Percentiles rank a stretch among this genome's conserved stretches.
These are phyloP conservation scores for Magnaporthiopsis poae DNA, from an alignment of 2,329 filamentous ascomycete genomes.

Conservation along the genomic window DNA sequence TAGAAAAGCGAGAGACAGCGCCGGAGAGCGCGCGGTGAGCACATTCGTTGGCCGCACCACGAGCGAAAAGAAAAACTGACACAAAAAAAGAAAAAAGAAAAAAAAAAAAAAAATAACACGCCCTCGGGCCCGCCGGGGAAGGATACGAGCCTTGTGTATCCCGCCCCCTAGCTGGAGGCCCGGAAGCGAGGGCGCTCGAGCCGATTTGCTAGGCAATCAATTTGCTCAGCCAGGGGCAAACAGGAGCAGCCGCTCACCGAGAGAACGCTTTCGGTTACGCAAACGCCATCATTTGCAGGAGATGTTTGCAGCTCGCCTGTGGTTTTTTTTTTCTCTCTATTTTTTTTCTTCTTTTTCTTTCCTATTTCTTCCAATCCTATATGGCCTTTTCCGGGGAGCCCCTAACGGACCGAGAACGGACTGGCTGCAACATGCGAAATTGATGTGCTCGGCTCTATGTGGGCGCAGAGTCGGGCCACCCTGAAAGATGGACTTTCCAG, in stretches of 20 bases:
- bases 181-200: not conserved
- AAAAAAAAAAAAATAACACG: not conserved
- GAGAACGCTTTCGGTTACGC: not conserved
- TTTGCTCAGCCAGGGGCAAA: not conserved
- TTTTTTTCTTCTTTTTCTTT: not conserved
- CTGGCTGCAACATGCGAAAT: not conserved
- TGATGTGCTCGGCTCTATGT: not conserved
- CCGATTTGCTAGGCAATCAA: not conserved
- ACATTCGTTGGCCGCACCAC: too few species aligned
- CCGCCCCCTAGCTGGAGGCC: not conserved
- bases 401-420: not conserved
- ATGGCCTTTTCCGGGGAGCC: too few species aligned
- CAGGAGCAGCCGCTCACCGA: not conserved
- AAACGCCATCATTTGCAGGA: not conserved
- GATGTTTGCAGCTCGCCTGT: too few species aligned
- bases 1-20: too few species aligned
- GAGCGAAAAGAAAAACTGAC: not conserved
- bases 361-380: too few species aligned
- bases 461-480: not conserved
- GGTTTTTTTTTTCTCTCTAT: not conserved
- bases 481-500: not conserved
- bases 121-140: not conserved
- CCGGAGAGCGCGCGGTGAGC: too few species aligned
- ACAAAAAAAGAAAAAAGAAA: not conserved
- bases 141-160: not conserved